Evolutionary conservation across 2,329 filamentous ascomycete species (phyloP).

Genomic region (Claviceps sp.): DNA sequence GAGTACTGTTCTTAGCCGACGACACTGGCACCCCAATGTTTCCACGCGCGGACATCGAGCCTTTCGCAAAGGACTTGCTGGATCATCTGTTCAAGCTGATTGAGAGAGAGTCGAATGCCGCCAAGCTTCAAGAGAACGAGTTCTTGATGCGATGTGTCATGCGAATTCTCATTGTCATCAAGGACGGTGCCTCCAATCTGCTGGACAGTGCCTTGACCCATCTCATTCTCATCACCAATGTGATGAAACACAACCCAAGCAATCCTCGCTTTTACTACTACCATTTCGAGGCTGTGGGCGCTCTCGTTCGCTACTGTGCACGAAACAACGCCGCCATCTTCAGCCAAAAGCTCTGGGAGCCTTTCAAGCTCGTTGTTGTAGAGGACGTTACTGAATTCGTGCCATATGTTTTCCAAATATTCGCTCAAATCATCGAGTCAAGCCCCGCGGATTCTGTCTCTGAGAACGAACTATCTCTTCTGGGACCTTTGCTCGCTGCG

Average conservation of each 20-base stretch:
- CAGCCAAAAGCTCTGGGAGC: conserved; percentile 68
- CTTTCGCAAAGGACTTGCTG: conserved; percentile 73
- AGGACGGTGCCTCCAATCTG: conserved; percentile 62
- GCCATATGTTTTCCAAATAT: conserved; percentile 91
- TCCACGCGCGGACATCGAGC: conserved; percentile 61
- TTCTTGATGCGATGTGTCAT: conserved; percentile 98
- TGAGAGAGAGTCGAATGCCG: conserved; percentile 67
- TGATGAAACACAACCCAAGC: conserved; percentile 89
- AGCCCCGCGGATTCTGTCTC: conserved; percentile 70
- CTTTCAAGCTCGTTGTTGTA: conserved; percentile 67
- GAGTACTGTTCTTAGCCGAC: conserved; percentile 73
- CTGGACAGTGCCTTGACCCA: conserved; percentile 70
- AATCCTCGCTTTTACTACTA: conserved; percentile 98
- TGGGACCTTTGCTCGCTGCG: conserved; percentile 68
- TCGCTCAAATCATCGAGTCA: conserved; percentile 78
- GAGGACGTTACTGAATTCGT: conserved; percentile 91
- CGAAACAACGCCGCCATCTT: conserved; percentile 54
- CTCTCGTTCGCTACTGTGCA: conserved; percentile 62
- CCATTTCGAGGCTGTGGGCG: conserved; percentile 88
- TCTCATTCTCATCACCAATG: conserved; percentile 76
- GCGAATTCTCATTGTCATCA: conserved; percentile 90
- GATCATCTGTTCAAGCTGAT: conserved; percentile 86
- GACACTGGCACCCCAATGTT: conserved; percentile 67
- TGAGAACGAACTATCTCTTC: conserved; percentile 64
- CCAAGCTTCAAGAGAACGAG: conserved; percentile 97